Evolutionary conservation across 1,139 yeast species (phyloP).

Genomic region (Blastobotrys elegans): DNA sequence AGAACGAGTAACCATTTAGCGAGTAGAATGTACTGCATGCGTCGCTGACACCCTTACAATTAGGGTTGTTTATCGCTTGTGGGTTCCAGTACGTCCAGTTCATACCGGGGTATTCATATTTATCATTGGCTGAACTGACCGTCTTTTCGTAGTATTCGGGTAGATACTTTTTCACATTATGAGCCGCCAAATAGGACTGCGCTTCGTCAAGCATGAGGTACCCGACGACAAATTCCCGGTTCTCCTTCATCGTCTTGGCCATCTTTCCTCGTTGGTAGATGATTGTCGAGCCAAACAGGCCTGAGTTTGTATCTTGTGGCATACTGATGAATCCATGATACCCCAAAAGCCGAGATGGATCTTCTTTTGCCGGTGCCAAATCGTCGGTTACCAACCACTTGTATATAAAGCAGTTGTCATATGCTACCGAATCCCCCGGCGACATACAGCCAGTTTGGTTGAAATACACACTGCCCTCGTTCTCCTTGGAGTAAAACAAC

Average conservation of each 20-base stretch:
- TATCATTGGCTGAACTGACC: not conserved
- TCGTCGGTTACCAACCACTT: slow-evolving; percentile 12
- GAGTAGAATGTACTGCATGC: slow-evolving; percentile 9
- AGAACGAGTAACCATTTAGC: slow-evolving; percentile 8
- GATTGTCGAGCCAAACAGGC: slow-evolving; percentile 9
- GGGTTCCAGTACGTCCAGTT: slow-evolving; percentile 12
- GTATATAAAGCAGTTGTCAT: slow-evolving; percentile 9
- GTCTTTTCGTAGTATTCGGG: slow-evolving; percentile 6
- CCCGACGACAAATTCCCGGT: slow-evolving; percentile 8
- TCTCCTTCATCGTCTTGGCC: slow-evolving; percentile 6
- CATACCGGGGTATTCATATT: slow-evolving; percentile 8
- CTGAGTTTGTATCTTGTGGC: slow-evolving; percentile 11
- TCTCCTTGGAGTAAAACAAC: slow-evolving; percentile 9
- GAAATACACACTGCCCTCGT: slow-evolving; percentile 10
- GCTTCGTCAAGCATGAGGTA: slow-evolving; percentile 7
- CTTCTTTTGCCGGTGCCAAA: slow-evolving; percentile 3
- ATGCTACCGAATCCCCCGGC: slow-evolving; percentile 7
- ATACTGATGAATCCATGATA: slow-evolving; percentile 10
- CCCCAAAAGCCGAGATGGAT: slow-evolving; percentile 7
- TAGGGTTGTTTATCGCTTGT: slow-evolving; percentile 7
- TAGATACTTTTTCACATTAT: slow-evolving; percentile 9
- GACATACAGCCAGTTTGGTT: not conserved
- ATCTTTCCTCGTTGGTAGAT: slow-evolving; percentile 6
- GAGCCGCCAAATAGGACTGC: not conserved
- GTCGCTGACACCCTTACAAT: not conserved